Evolutionary conservation across 495 filamentous ascomycete genomes (phyloP).

Genomic region (Aspergillus diversus): DNA sequence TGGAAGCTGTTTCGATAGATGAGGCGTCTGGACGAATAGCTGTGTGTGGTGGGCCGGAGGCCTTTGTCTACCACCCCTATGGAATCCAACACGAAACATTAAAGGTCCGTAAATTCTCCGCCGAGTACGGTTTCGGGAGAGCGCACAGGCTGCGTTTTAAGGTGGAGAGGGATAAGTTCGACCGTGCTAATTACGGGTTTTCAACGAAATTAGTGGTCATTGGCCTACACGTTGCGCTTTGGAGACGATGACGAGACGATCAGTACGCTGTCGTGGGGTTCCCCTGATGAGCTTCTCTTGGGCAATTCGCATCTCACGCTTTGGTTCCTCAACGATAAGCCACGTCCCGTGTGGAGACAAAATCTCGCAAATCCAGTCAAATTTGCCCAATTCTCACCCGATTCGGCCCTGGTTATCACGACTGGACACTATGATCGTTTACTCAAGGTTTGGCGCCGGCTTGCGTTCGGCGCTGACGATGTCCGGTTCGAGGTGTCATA

Average conservation of each 20-base stretch:
- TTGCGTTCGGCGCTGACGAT: constrained; percentile 82
- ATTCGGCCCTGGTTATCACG: constrained; percentile 82
- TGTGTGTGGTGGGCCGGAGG: constrained; percentile 61
- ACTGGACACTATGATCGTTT: constrained; percentile 79
- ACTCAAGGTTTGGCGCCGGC: constrained; percentile 88
- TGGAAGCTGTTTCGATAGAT: constrained; percentile 78
- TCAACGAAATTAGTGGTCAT: constrained; percentile 52
- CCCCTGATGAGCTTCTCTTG: constrained; percentile 77
- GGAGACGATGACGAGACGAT: constrained; percentile 49
- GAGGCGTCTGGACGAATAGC: constrained; percentile 87
- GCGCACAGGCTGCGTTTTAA: not conserved
- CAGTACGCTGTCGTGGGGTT: constrained; percentile 82
- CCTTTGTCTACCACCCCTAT: constrained; percentile 81
- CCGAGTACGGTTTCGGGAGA: not conserved
- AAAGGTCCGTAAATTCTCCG: constrained; percentile 38
- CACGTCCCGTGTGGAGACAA: constrained; percentile 71
- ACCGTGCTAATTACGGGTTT: constrained; percentile 17
- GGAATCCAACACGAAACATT: constrained; percentile 67
- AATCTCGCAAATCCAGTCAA: constrained; percentile 72
- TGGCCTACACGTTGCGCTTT: constrained; percentile 49
- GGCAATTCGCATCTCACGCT: constrained; percentile 73
- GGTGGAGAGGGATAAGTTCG: not conserved
- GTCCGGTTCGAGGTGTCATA: constrained; percentile 91
- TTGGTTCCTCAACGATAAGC: constrained; percentile 57
- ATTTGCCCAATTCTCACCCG: constrained; percentile 80